Base-by-base conservation (phyloP, 2,329 filamentous ascomycete species). In the Trichoderma arundinaceum region DNA sequence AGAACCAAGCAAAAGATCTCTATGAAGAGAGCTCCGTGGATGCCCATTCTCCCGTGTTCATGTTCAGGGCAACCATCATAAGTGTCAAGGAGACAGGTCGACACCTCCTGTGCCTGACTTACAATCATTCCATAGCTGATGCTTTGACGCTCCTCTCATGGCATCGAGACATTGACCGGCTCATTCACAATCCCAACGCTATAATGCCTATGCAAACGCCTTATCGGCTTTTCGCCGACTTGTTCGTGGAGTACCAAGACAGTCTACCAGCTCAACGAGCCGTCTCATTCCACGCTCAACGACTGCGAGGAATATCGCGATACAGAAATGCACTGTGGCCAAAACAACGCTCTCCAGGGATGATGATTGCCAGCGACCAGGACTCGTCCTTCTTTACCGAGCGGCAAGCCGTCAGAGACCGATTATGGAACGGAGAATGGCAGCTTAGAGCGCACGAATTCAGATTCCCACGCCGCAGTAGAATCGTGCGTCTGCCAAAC, bases 71-170 rank as follows among this genome's bases (percentile, higher is more conserved):
- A 2, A 53, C 71, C 13, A 64, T 78, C 33, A 66, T 77, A 32
- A 68, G 48, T 0, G 65, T 73, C 10, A 41, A 60, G 33, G 61
- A 65, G 1, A 70, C 67, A 1, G 65, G 53, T 1, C 65, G 68
- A 7, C 56, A 62, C 4, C 72, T 73, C 54, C 67, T 79, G 12
- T 64, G 68, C 17, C 66, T 77, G 51, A 75, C 72, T 0, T 77
- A 76, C 57, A 78, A 74, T 62, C 77, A 79, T 66, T 76, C 75
- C 48, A 68, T 75, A 43, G 71, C 77, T 32, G 77, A 79, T 66
- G 77, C 74, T 13, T 49, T 78, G 51, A 75, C 73, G 0, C 68
- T 79, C 7, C 68, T 74, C 12, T 70, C 75, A 4, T 76, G 72
- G 71, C 72, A 77, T 39, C 71, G 72, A 44, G 75, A 79, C 51